phyloP scores from a whole-genome alignment of 2,329 filamentous ascomycete species.

The Furcasterigmium furcatum region DNA sequence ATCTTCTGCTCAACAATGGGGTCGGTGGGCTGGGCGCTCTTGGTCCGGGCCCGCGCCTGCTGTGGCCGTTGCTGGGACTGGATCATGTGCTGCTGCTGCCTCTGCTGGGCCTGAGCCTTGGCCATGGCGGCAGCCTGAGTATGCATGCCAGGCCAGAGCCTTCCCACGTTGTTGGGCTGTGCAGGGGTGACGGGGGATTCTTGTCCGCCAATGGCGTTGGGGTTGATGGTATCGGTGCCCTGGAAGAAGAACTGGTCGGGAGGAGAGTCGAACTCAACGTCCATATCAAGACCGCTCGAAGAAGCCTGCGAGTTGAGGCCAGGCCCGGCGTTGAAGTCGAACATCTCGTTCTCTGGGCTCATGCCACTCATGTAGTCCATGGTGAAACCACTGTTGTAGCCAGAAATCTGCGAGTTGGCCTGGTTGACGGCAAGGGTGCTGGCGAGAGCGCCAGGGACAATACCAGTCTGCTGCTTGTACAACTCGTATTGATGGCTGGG shows the following conservation, averaged over 20 bases:
- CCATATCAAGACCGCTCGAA: conserved; percentile 60
- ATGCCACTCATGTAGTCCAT: conserved; percentile 50
- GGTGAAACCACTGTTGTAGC: conserved; percentile 46
- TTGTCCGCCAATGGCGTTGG: conserved; percentile 65
- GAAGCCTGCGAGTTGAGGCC: conserved; percentile 42
- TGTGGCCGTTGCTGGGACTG: conserved; percentile 39
- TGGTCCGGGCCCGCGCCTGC: conserved; percentile 42
- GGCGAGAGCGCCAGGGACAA: conserved; percentile 79
- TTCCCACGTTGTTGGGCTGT: conserved; percentile 57
- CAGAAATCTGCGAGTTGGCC: conserved; percentile 47
- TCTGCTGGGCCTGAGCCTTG: conserved; percentile 67
- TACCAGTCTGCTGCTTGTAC: conserved; percentile 93
- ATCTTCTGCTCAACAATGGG: conserved; percentile 89
- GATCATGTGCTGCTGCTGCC: conserved; percentile 53
- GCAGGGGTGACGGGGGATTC: conserved; percentile 46
- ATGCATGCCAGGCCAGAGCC: conserved; percentile 92
- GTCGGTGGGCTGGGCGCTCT: conserved; percentile 54
- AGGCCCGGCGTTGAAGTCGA: conserved; percentile 70
- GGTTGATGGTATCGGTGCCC: conserved; percentile 57
- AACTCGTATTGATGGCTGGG: conserved; percentile 94
- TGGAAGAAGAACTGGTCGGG: conserved; percentile 62
- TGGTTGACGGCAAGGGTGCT: conserved; percentile 78
- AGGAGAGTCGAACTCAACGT: conserved; percentile 52
- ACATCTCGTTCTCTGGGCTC: conserved; percentile 60
- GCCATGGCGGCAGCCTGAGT: conserved; percentile 81